These are phyloP conservation scores for Chaetothyriales sp. DNA, from an alignment of 2,329 filamentous ascomycete species.

Conservation along the genomic window DNA sequence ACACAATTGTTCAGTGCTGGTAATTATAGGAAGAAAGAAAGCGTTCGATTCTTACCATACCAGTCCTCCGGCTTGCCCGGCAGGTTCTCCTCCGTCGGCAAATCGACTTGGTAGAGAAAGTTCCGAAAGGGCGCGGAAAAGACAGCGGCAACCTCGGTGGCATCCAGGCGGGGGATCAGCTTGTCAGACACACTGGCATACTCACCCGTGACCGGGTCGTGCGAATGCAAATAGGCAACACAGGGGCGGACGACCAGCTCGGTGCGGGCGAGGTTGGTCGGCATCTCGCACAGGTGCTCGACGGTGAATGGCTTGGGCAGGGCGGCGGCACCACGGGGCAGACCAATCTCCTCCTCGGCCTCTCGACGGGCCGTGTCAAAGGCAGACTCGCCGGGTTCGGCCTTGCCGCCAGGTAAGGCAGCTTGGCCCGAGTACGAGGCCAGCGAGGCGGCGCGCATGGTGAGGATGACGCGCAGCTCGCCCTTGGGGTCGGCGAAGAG, in stretches of 20 bases:
- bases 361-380: conserved; percentile 79
- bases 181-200: conserved; percentile 47
- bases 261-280: conserved; percentile 57
- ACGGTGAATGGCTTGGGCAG: conserved; percentile 66
- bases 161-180: conserved; percentile 67
- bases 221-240: conserved; percentile 60
- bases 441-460: conserved; percentile 44
- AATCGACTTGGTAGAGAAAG: conserved; percentile 52
- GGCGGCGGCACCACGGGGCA: conserved; percentile 46
- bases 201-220: conserved; percentile 30
- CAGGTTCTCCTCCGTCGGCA: conserved; percentile 28
- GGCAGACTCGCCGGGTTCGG: conserved; percentile 35
- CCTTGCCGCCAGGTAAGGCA: conserved; percentile 69
- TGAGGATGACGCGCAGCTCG: conserved; percentile 54
- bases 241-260: conserved; percentile 61
- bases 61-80: conserved; percentile 46
- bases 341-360: conserved; percentile 83
- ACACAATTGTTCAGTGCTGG: neutral
- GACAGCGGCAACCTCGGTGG: conserved; percentile 81
- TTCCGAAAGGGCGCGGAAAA: conserved; percentile 81
- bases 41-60: conserved; percentile 38
- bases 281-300: conserved; percentile 75
- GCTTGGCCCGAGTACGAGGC: conserved; percentile 65
- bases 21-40: neutral
- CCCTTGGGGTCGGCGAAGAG: conserved; percentile 73